Percentiles rank a stretch among this genome's conserved stretches.
phyloP scores from a whole-genome alignment of 2,329 filamentous ascomycete genomes.

The Lachnellula hyalina region DNA sequence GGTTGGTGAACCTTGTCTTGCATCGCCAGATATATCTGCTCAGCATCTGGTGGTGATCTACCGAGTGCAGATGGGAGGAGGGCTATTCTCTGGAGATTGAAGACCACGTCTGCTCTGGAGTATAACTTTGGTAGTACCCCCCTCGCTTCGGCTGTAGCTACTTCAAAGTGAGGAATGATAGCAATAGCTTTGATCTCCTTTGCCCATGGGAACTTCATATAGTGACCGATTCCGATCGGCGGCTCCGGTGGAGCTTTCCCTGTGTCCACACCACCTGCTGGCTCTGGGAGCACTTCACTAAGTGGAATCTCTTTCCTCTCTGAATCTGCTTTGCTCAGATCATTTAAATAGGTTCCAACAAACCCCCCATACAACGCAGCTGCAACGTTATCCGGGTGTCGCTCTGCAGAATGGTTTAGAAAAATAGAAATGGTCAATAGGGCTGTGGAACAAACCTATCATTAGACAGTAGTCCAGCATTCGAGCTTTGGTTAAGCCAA shows the following conservation, averaged over 20 bases:
- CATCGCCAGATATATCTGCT: slow-evolving; percentile 96
- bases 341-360: slow-evolving; percentile 93
- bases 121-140: slow-evolving; percentile 79
- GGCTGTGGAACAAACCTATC: slow-evolving; percentile 59
- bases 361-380: slow-evolving; percentile 95
- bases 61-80: slow-evolving; percentile 85
- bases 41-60: slow-evolving; percentile 81
- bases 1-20: slow-evolving; percentile 98
- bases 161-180: slow-evolving; percentile 93
- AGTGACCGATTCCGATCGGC: slow-evolving; percentile 89
- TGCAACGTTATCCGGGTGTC: slow-evolving; percentile 91
- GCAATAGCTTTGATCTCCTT: slow-evolving; percentile 94
- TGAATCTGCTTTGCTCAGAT: slow-evolving; percentile 81
- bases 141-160: slow-evolving; percentile 87
- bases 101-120: slow-evolving; percentile 73
- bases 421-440: neutral
- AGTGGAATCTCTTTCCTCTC: slow-evolving; percentile 90
- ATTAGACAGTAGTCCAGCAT: slow-evolving; percentile 96
- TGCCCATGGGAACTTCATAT: slow-evolving; percentile 92
- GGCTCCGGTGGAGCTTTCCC: slow-evolving; percentile 81
- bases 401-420: slow-evolving; percentile 44
- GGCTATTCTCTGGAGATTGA: slow-evolving; percentile 92
- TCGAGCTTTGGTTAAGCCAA: slow-evolving; percentile 71
- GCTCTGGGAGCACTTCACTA: slow-evolving; percentile 85
- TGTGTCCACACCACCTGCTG: slow-evolving; percentile 86